Conservation (phyloP, 2,329 filamentous ascomycete genomes). For the Fonsecaea erecta region DNA sequence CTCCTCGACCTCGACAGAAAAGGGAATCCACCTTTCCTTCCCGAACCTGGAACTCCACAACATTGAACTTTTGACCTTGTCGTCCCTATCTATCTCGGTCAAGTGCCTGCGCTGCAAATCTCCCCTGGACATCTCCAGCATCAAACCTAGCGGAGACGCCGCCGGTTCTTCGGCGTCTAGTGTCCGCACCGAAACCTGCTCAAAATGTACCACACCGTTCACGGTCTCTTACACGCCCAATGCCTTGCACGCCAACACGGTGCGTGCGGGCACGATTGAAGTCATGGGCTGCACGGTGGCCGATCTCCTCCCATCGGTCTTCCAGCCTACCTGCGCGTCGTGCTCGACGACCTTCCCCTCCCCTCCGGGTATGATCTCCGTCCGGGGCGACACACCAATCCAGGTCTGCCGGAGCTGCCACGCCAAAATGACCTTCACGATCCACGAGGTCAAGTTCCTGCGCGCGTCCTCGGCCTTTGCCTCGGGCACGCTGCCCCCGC, state of each 20-base stretch:
- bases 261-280: constrained; percentile 79
- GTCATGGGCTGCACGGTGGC: constrained; percentile 73
- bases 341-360: constrained; percentile 71
- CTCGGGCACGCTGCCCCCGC: constrained; percentile 38
- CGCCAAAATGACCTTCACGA: constrained; percentile 75
- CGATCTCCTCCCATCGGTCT: constrained; percentile 79
- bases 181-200: constrained; percentile 52
- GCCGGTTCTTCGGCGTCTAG: constrained; percentile 35
- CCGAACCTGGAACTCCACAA: constrained; percentile 76
- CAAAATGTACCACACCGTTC: constrained; percentile 56
- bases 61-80: constrained; percentile 75
- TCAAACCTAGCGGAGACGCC: constrained; percentile 58
- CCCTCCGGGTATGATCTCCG: constrained; percentile 67
- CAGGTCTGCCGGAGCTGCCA: constrained; percentile 82
- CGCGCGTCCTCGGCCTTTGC: constrained; percentile 57
- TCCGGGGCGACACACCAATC: constrained; percentile 72
- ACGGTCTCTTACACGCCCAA: constrained; percentile 63
- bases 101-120: constrained; percentile 83
- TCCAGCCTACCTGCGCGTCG: constrained; percentile 75
- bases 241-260: constrained; percentile 72
- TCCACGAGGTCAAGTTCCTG: constrained; percentile 78
- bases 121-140: constrained; percentile 68
- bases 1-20: constrained; percentile 30
- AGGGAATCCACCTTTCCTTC: constrained; percentile 76
- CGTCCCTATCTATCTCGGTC: constrained; percentile 68